Evolutionary conservation across 352 stramenopile genomes (phyloP), one percentile per base, ranked within the genome.

Genomic region (Globisporangium paddicum): DNA sequence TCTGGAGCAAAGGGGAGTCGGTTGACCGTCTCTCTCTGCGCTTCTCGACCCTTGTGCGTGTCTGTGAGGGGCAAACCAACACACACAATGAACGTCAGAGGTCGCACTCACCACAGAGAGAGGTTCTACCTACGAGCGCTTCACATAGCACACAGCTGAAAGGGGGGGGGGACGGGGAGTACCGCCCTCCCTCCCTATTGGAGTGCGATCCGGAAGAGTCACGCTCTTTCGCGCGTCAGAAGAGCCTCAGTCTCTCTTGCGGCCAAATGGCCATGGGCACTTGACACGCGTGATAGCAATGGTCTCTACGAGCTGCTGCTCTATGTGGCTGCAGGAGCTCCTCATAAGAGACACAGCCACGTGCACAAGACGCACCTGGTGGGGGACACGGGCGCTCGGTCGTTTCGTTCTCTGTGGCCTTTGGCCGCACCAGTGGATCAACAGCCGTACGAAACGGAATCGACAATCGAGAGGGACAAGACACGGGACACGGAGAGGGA

Each of bases 391-490:
- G 28, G 44, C 30, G 6, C 11, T 62, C 16, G 49, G 30, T 50
- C 25, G 32, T 53, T 58, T 58, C 47, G 26, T 40, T 34, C 35
- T 62, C 28, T 62, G 53, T 66, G 60, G 60, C 60, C 46, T 66
- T 66, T 63, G 49, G 51, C 25, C 49, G 23, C 50, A 45, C 50
- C 48, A 63, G 45, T 66, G 52, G 60, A 61, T 66, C 60, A 61
- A 62, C 47, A 58, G 49, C 57, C 47, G 19, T 52, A 45, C 57
- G 58, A 57, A 61, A n/a, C n/a, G 18, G 51, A 58, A 47, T 58
- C 51, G 37, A 46, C 51, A 58, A 58, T 58, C 6, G 18, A 18
- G 0, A 58, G 37, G 37, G 18, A 16, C 32, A 58, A n/a, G n/a
- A n/a, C n/a, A n/a, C n/a, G n/a, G n/a, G n/a, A n/a, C n/a, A n/a